A percentile compares a stretch with the other conserved stretches of the same genome.
Conservation (phyloP, 305 asterid species). For the Ilex paraguariensis region DNA sequence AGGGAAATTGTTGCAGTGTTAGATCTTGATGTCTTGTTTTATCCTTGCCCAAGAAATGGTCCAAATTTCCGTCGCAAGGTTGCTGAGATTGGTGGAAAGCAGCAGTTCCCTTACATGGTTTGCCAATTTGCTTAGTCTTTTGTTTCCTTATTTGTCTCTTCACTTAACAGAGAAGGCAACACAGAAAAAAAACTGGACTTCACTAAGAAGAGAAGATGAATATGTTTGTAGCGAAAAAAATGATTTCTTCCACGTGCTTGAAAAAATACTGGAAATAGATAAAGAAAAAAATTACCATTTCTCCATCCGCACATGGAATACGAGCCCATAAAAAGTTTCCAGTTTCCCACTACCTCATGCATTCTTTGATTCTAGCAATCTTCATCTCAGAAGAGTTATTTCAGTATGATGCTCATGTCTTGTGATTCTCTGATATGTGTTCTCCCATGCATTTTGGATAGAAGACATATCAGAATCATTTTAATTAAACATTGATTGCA, state of each 20-base stretch:
- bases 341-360: not conserved
- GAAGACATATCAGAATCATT: no score
- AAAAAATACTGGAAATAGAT: no score
- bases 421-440: constrained; percentile 2
- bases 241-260: no score
- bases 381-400: not conserved
- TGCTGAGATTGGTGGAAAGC: constrained; percentile 78
- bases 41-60: constrained; percentile 93
- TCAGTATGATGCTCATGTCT: constrained; percentile 2
- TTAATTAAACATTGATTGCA: no score
- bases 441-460: not conserved
- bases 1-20: constrained; percentile 77
- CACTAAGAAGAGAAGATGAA: no score
- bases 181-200: not conserved
- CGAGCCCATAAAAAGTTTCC: no score
- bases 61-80: constrained; percentile 82
- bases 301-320: no score
- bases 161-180: not conserved
- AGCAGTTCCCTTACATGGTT: constrained; percentile 85
- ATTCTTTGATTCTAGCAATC: constrained; percentile 4
- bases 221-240: no score
- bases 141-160: not conserved
- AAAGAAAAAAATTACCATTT: no score
- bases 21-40: constrained; percentile 85
- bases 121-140: constrained; percentile 14